Conservation (phyloP, 2,329 filamentous ascomycete genomes). For the Aureobasidium sp. region DNA sequence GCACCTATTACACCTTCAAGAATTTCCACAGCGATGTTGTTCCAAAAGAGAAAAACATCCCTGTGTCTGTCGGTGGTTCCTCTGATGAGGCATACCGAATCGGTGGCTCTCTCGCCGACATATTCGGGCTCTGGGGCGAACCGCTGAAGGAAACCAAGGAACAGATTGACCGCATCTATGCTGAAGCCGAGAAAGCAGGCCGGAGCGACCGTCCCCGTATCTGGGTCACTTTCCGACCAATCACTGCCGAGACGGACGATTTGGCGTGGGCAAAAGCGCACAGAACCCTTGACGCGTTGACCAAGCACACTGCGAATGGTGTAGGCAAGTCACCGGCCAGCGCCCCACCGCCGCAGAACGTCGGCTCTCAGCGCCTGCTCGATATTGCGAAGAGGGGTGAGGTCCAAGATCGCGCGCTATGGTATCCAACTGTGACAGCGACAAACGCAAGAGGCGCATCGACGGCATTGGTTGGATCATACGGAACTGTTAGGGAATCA, state of each 20-base stretch:
- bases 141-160: constrained; percentile 55
- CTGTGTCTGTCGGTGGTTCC: constrained; percentile 52
- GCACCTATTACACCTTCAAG: constrained; percentile 53
- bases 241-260: constrained; percentile 53
- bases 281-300: constrained; percentile 45
- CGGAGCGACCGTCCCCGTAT: constrained; percentile 48
- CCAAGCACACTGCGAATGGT: constrained; percentile 29
- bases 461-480: constrained; percentile 49
- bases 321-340: constrained; percentile 20
- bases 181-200: constrained; percentile 49
- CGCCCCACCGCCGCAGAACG: constrained; percentile 43
- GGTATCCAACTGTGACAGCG: constrained; percentile 55
- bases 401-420: constrained; percentile 53
- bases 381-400: constrained; percentile 49
- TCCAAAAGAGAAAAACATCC: constrained; percentile 45
- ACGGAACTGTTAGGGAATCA: constrained; percentile 45
- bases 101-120: constrained; percentile 50
- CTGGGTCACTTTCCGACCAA: constrained; percentile 57
- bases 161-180: constrained; percentile 54
- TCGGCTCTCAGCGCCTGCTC: constrained; percentile 49
- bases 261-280: constrained; percentile 55
- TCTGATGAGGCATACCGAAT: constrained; percentile 52
- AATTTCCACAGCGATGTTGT: constrained; percentile 47
- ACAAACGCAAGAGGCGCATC: constrained; percentile 52
- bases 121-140: constrained; percentile 57